A percentile compares a stretch with the other conserved stretches of the same genome.
Conservation (phyloP, 768 basidiomycete species). For the Roridomyces roridus region DNA sequence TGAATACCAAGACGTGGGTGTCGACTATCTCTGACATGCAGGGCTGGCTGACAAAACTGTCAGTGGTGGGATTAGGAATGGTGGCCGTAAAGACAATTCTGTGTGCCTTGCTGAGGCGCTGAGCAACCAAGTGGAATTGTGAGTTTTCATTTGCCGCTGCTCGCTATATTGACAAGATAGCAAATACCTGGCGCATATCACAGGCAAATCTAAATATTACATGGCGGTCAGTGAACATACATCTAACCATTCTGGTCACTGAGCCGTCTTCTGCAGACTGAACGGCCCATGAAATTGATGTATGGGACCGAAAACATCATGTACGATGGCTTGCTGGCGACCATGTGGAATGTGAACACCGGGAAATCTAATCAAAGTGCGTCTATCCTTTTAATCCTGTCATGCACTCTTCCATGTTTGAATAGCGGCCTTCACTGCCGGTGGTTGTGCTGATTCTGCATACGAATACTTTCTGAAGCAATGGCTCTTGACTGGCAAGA, state of each 20-base stretch:
- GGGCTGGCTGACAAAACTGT: conserved; percentile 11
- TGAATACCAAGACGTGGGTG: conserved; percentile 55
- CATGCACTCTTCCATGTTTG: not conserved
- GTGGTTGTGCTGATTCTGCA: conserved; percentile 66
- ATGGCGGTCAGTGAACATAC: conserved; percentile 23
- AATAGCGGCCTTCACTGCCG: conserved; percentile 53
- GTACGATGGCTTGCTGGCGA: conserved; percentile 21
- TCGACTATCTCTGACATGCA: conserved; percentile 22
- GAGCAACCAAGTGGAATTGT: conserved; percentile 53
- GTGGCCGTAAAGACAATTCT: not conserved
- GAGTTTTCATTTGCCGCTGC: not conserved
- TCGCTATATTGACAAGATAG: conserved; percentile 16
- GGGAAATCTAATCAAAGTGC: conserved; percentile 10
- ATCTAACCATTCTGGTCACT: not conserved
- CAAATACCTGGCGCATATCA: conserved; percentile 58
- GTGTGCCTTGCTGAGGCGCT: conserved; percentile 47
- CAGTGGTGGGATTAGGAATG: conserved; percentile 4
- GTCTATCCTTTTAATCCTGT: not conserved
- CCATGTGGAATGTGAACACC: conserved; percentile 17
- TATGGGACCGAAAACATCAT: conserved; percentile 28
- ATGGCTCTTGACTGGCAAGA: conserved; percentile 61
- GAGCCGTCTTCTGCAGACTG: conserved; percentile 21
- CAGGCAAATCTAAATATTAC: conserved; percentile 46
- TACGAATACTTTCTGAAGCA: conserved; percentile 78
- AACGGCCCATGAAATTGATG: conserved; percentile 34